Evolutionary conservation across 805 yeast genomes (phyloP), one percentile per base, ranked within the genome.

Genomic region (Ogataea naganishii): DNA sequence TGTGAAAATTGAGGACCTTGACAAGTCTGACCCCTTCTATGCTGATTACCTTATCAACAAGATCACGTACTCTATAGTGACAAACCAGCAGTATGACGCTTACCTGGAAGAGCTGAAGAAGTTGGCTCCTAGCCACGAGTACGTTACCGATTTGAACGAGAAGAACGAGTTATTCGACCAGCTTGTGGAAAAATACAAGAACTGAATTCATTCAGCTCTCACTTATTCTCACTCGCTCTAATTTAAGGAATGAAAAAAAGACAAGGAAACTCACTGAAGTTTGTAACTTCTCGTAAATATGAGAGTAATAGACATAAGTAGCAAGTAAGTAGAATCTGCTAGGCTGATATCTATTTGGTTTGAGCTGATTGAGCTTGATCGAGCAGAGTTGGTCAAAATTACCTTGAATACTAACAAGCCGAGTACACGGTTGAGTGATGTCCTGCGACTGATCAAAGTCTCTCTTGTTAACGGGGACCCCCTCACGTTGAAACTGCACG

Each of bases 91-190:
- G 16, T 58, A 58, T 17, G 39, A 41, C 19, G 38, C 44, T 5
- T 34, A 28, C 23, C 52, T 58, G 8, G 46, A 48, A 4, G 58
- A 61, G 23, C 60, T 75, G 35, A 62, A 72, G 43, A 37, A 47
- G 7, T 42, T 69, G 11, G 69, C 71, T 32, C 72, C 80, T 28
- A 59, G 66, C 13, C 83, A 80, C 48, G 71, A 72, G 20, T 65
- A 69, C 29, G 55, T 78, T 38, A 48, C 52, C 18, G 89, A 82
- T 42, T 60, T 71, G 37, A 56, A 66, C 25, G 81, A 72, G 32
- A 80, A 84, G 55, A 64, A 66, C 38, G 63, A 58, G 18, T 57
- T 72, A 39, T 88, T 88, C 46, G 85, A 80, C 53, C 69, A 69
- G 19, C 66, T 86, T 25, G 83, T 80, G 24, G 63, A 61, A 17